Percentiles rank a stretch among this genome's conserved stretches.
Conservation (phyloP, 331 rosid species). For the Quercus tomentella region DNA sequence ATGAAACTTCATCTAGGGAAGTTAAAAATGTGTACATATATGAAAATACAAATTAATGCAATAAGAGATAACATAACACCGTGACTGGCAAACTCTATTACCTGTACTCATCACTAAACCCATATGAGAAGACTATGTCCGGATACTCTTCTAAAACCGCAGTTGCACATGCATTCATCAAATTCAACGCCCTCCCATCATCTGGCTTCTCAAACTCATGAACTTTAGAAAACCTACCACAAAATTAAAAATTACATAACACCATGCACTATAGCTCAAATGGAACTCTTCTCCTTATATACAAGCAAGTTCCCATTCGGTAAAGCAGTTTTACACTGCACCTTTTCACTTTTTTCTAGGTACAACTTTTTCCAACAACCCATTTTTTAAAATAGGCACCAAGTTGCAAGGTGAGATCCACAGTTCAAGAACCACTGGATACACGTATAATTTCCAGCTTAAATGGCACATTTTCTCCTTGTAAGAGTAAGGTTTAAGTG, state of each 20-base stretch:
- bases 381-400: too few species aligned
- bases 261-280: neutral
- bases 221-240: slow-evolving; percentile 39
- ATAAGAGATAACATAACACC: neutral
- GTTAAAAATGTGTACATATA: neutral
- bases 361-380: too few species aligned
- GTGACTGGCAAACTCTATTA: slow-evolving; percentile 1
- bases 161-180: slow-evolving; percentile 74
- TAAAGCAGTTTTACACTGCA: too few species aligned
- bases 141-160: slow-evolving; percentile 58
- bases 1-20: neutral
- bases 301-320: too few species aligned
- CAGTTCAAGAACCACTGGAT: too few species aligned
- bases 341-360: too few species aligned
- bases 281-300: too few species aligned
- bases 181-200: slow-evolving; percentile 44
- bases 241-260: neutral
- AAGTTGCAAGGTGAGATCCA: too few species aligned
- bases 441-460: too few species aligned
- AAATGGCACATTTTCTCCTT: too few species aligned
- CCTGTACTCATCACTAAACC: slow-evolving; percentile 68
- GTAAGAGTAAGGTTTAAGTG: too few species aligned
- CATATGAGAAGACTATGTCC: slow-evolving; percentile 67
- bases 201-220: slow-evolving; percentile 56
- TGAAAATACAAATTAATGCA: neutral